Conservation (phyloP, 169 alveolate genomes). For the Plasmodium yoelii region DNA sequence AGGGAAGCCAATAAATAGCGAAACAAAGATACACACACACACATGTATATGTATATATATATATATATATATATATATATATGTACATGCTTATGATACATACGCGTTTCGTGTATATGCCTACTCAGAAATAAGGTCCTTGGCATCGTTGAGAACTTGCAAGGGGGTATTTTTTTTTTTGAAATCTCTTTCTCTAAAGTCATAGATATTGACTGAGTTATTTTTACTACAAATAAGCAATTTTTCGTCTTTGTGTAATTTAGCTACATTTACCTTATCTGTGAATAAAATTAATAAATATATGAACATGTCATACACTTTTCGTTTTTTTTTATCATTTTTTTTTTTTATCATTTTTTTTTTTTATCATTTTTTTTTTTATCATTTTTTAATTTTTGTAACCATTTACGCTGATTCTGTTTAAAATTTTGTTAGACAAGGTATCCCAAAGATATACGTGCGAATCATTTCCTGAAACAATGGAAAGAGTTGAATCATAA, state of each 20-base stretch:
- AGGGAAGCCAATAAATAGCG: conserved; percentile 7
- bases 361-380: background rate
- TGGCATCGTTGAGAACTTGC: conserved; percentile 39
- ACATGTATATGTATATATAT: too few relatives aligned
- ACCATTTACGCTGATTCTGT: conserved; percentile 64
- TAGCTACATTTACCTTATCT: conserved; percentile 54
- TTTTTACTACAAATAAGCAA: conserved; percentile 50
- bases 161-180: conserved; percentile 60
- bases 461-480: conserved; percentile 43
- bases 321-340: background rate
- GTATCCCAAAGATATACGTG: conserved; percentile 62
- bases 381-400: background rate
- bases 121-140: conserved; percentile 59
- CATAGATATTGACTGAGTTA: conserved; percentile 40
- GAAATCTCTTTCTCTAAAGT: conserved; percentile 66
- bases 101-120: too few relatives aligned
- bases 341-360: too few relatives aligned
- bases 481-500: background rate
- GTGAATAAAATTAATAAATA: background rate
- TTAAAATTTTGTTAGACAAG: conserved; percentile 58
- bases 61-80: too few relatives aligned
- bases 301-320: background rate
- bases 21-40: background rate
- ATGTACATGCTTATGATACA: background rate
- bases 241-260: conserved; percentile 38